Evolutionary conservation across 139 green algal genomes (phyloP), one percentile per base, ranked within the genome.

Genomic region (Chlamydomonas schloesseri): DNA sequence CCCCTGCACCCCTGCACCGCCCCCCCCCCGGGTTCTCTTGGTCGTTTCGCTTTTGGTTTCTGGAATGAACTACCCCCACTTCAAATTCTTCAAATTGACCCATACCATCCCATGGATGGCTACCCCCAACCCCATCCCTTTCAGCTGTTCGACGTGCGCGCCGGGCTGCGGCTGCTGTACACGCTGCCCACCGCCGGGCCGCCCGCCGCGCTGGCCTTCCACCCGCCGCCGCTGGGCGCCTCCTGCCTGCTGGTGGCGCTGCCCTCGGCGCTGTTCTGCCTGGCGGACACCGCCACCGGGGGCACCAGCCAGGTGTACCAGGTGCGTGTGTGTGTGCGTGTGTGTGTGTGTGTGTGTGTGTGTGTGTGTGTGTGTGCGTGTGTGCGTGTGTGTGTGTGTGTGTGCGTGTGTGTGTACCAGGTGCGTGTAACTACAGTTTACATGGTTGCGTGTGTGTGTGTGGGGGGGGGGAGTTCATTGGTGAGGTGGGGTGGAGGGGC

Each of bases 121-220:
- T n/a, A n/a, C n/a, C n/a, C n/a, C n/a, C n/a, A n/a, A n/a, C n/a
- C n/a, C n/a, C n/a, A n/a, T n/a, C n/a, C n/a, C n/a, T n/a, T n/a
- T 9, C 91, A 94, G 91, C 89, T 97, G 70, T 96, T 93, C 81
- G 94, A 97, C 79, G 70, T 95, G 60, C 90, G 96, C 37, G 90
- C 87, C 60, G 36, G 82, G 71, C n/a, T 93, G 68, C 88, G 91
- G 11, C 87, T 94, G 74, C 64, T 97, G 58, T 83, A 81, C 67
- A 91, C 86, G 0, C 50, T 97, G 34, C 93, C 93, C 17, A 95
- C 75, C 81, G 89, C 3, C 87, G 91, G 79, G 50, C 36, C 65
- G 13, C 73, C 88, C 34, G 71, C 71, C 17, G 47, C 89, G 73
- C 91, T 97, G 62, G 65, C 82, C 58, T 97, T 97, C 90, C 94